Conservation (phyloP, 2,329 filamentous ascomycete genomes). For the Sclerotinia subarctica region DNA sequence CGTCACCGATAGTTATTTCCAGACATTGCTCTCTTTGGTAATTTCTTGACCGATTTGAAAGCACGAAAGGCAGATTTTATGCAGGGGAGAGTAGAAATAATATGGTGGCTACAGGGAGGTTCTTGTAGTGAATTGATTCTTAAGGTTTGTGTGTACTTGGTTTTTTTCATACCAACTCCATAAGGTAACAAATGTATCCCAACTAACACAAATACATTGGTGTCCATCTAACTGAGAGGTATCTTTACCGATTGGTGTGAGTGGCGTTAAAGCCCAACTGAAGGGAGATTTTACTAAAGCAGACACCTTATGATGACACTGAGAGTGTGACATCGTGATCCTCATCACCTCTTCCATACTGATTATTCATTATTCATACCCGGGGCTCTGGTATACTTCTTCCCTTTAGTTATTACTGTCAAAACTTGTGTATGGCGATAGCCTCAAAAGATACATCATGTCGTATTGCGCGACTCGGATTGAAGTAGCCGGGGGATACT, state of each 20-base stretch:
- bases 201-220: too few species aligned
- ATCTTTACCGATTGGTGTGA: too few species aligned
- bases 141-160: accelerated
- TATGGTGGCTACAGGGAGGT: neutral
- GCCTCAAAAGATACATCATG: neutral
- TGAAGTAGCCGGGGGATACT: too few species aligned
- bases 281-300: neutral
- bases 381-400: neutral
- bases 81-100: neutral
- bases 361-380: neutral
- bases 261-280: too few species aligned
- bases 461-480: too few species aligned
- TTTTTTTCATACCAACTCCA: neutral
- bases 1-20: neutral
- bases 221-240: too few species aligned
- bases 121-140: neutral
- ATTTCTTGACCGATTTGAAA: neutral
- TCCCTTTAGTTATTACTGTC: neutral
- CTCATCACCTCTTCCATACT: neutral
- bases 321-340: neutral
- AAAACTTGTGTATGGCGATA: neutral
- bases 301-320: neutral
- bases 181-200: too few species aligned
- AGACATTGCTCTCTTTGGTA: neutral
- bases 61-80: neutral